These are phyloP conservation scores for Candida saitoana DNA, from an alignment of 805 yeast genomes.

Conservation along the genomic window DNA sequence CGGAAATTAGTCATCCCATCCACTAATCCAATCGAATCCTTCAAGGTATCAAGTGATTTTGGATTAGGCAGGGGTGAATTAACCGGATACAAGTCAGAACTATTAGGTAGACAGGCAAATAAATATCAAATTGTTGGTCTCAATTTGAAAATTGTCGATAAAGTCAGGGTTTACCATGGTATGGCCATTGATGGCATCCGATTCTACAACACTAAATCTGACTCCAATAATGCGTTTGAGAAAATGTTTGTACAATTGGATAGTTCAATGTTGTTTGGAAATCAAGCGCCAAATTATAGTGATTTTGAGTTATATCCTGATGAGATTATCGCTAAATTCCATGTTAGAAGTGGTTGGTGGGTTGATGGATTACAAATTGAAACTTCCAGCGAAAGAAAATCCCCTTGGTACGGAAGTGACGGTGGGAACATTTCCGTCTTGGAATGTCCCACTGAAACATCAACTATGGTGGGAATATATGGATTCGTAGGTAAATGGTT, in stretches of 20 bases:
- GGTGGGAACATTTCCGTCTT: slow-evolving; percentile 58
- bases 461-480: slow-evolving; percentile 58
- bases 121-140: slow-evolving; percentile 25
- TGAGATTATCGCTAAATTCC: slow-evolving; percentile 58
- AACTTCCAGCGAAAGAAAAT: slow-evolving; percentile 51
- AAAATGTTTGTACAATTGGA: slow-evolving; percentile 29
- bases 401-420: slow-evolving; percentile 63
- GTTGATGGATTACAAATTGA: slow-evolving; percentile 77
- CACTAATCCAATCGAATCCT: slow-evolving; percentile 9
- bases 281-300: slow-evolving; percentile 45
- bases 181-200: slow-evolving; percentile 79
- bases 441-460: slow-evolving; percentile 55
- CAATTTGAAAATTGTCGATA: slow-evolving; percentile 34
- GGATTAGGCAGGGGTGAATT: slow-evolving; percentile 37
- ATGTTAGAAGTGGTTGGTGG: slow-evolving; percentile 78
- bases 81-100: slow-evolving; percentile 33
- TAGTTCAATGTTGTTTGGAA: slow-evolving; percentile 41
- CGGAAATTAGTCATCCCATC: slow-evolving; percentile 14
- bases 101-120: slow-evolving; percentile 23
- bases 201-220: slow-evolving; percentile 27
- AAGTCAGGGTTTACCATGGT: slow-evolving; percentile 67
- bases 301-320: slow-evolving; percentile 54
- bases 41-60: slow-evolving; percentile 29
- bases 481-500: slow-evolving; percentile 73
- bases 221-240: slow-evolving; percentile 46